Evolutionary conservation across 2,329 filamentous ascomycete genomes (phyloP).

Genomic region (Metarhizium humberi): DNA sequence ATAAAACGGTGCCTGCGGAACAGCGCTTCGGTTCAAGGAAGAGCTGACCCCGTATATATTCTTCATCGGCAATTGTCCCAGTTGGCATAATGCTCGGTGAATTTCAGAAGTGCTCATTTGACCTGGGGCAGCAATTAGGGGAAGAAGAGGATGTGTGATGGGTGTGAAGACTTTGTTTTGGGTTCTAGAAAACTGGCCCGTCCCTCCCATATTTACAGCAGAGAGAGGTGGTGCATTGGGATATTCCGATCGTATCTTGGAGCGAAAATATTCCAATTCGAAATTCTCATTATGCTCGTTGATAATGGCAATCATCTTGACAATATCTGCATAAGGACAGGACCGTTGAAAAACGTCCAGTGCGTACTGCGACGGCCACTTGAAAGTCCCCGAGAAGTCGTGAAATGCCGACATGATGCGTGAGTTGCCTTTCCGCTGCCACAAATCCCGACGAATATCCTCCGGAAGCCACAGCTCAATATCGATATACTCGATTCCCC

Average conservation of each 20-base stretch:
- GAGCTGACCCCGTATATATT: conserved; percentile 74
- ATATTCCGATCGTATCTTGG: conserved; percentile 60
- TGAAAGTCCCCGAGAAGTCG: conserved; percentile 77
- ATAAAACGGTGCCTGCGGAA: conserved; percentile 73
- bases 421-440: conserved; percentile 64
- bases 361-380: conserved; percentile 68
- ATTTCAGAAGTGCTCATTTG: conserved; percentile 82
- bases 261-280: conserved; percentile 82
- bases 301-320: conserved; percentile 85
- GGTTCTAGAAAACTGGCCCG: conserved; percentile 75
- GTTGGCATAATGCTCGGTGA: conserved; percentile 66
- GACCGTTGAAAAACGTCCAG: conserved; percentile 64
- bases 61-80: conserved; percentile 72
- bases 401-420: conserved; percentile 89
- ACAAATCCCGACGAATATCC: conserved; percentile 57
- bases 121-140: conserved; percentile 76
- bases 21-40: conserved; percentile 50
- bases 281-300: conserved; percentile 80
- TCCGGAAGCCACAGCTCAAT: conserved; percentile 83
- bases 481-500: conserved; percentile 85
- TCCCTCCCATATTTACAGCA: conserved; percentile 78
- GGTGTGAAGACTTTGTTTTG: conserved; percentile 82
- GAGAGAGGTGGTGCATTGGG: conserved; percentile 65
- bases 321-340: conserved; percentile 68
- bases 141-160: conserved; percentile 76